These are phyloP conservation scores for Arthrobotrys megalospora DNA, from an alignment of 2,329 filamentous ascomycete species.

Conservation along the genomic window DNA sequence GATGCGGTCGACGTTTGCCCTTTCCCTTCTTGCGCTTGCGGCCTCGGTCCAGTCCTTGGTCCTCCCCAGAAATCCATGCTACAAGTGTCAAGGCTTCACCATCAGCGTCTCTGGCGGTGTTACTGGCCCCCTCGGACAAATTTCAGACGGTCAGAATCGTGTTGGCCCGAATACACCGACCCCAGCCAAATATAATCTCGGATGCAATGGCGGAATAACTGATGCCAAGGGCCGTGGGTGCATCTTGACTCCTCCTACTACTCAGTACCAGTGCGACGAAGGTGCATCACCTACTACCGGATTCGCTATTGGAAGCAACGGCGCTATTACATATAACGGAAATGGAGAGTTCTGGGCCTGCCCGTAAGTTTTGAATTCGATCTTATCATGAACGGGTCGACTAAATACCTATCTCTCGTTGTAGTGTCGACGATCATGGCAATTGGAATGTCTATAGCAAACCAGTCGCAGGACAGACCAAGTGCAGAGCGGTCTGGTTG, in stretches of 20 bases:
- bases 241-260: conserved; percentile 75
- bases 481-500: conserved; percentile 72
- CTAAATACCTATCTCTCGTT: not conserved
- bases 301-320: conserved; percentile 73
- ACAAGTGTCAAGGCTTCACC: conserved; percentile 68
- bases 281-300: conserved; percentile 72
- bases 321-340: conserved; percentile 72
- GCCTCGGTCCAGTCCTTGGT: conserved; percentile 44
- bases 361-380: conserved; percentile 70
- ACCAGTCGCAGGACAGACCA: conserved; percentile 68
- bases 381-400: not conserved
- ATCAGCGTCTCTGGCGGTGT: conserved; percentile 71
- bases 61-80: conserved; percentile 47
- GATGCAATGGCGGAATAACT: conserved; percentile 71
- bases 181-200: conserved; percentile 72
- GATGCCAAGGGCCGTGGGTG: conserved; percentile 75
- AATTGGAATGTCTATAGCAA: conserved; percentile 73
- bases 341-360: conserved; percentile 75
- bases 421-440: conserved; percentile 65
- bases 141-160: conserved; percentile 75
- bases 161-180: conserved; percentile 70
- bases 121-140: conserved; percentile 74
- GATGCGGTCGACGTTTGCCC: conserved; percentile 38
- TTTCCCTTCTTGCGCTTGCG: conserved; percentile 30
- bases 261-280: conserved; percentile 75